Percentiles rank a stretch among this genome's conserved stretches.
These are phyloP conservation scores for Boechera stricta DNA, from an alignment of 345 rosid species.

Conservation along the genomic window DNA sequence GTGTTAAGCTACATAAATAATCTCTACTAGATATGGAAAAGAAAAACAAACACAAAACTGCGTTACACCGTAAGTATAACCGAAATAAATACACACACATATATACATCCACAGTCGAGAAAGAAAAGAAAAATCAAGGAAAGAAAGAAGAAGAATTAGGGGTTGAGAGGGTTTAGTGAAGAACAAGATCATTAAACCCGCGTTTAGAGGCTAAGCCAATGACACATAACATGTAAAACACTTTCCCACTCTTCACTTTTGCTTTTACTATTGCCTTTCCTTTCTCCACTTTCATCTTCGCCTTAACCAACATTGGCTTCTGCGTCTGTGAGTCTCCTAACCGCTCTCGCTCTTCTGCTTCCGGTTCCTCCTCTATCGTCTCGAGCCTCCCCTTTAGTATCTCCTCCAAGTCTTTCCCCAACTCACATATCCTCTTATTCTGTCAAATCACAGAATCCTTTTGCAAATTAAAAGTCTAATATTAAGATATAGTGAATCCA, in stretches of 20 bases:
- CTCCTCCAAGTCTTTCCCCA: constrained; percentile 45
- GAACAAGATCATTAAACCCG: constrained; percentile 41
- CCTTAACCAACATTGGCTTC: constrained; percentile 39
- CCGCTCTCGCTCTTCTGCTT: constrained; percentile 40
- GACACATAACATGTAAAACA: constrained; percentile 46
- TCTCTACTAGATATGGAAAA: constrained; percentile 9
- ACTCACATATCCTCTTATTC: constrained; percentile 40
- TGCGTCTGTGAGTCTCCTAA: constrained; percentile 31
- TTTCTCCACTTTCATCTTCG: constrained; percentile 43
- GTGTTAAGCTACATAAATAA: constrained; percentile 12
- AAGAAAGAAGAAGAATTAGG: constrained; percentile 11
- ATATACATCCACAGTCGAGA: constrained; percentile 35
- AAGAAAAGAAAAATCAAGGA: constrained; percentile 18
- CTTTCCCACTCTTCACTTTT: constrained; percentile 45
- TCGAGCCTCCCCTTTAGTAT: constrained; percentile 47
- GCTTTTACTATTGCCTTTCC: constrained; percentile 44
- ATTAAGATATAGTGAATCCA: constrained; percentile 3
- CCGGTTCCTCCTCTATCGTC: constrained; percentile 48
- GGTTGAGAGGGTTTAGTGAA: constrained; percentile 32
- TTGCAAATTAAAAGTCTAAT: constrained; percentile 1
- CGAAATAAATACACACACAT: constrained; percentile 20
- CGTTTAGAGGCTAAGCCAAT: constrained; percentile 46
- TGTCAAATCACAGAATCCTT: constrained; percentile 25
- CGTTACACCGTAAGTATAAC: constrained; percentile 33
- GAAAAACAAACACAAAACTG: constrained; percentile 25